Evolutionary conservation across 2,329 filamentous ascomycete genomes (phyloP).

Genomic region (Penicillium janthinellum): DNA sequence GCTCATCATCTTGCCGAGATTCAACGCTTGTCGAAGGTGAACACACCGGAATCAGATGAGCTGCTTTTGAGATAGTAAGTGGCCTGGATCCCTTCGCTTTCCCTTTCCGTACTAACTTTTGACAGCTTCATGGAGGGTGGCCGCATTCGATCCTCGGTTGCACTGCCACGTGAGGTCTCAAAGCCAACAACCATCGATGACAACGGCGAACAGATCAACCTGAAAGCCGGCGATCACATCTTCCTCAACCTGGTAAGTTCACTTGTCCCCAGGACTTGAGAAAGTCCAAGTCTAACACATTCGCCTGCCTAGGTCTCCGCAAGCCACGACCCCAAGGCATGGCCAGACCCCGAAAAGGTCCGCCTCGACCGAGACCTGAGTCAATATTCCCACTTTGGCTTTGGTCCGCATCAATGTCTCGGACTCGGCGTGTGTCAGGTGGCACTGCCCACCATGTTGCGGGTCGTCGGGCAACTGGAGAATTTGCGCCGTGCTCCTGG

Average conservation of each 20-base stretch:
- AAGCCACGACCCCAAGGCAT: constrained; percentile 39
- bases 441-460: constrained; percentile 44
- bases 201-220: constrained; percentile 32
- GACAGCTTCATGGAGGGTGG: constrained; percentile 45
- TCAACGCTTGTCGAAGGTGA: constrained; percentile 49
- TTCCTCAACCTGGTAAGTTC: constrained; percentile 41
- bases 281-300: constrained; percentile 2
- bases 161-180: constrained; percentile 38
- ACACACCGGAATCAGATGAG: constrained; percentile 50
- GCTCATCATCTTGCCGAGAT: constrained; percentile 52
- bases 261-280: background rate
- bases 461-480: constrained; percentile 44
- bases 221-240: constrained; percentile 41
- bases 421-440: constrained; percentile 46
- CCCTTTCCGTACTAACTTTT: constrained; percentile 9
- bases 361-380: constrained; percentile 64
- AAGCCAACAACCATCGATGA: constrained; percentile 39
- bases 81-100: background rate
- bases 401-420: constrained; percentile 64
- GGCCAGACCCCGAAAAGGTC: constrained; percentile 50
- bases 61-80: constrained; percentile 54
- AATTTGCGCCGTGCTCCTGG: constrained; percentile 47
- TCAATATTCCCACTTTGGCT: constrained; percentile 65
- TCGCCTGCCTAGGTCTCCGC: constrained; percentile 33
- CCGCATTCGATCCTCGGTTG: constrained; percentile 42